Evolutionary conservation across 2,329 filamentous ascomycete genomes (phyloP), one percentile per base, ranked within the genome.

Genomic region (Podosphaera leucotricha): DNA sequence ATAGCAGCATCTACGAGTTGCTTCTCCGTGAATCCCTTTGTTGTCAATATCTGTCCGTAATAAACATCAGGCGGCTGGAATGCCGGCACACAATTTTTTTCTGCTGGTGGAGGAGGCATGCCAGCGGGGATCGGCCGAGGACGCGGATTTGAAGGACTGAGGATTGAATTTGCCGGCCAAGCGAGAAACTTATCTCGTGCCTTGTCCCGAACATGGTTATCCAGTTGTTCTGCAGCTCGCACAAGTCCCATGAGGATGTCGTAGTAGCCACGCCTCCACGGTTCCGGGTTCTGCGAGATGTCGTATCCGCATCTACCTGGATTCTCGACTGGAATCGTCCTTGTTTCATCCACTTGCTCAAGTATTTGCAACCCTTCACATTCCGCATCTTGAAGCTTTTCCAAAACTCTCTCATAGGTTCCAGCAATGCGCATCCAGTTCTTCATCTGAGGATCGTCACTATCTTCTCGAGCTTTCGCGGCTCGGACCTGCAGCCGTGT

Each of bases 261-360:
- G 55, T 79, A 85, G 61, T 95, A 95, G 1, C 84, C 85, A 45
- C 82, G 68, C 53, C 79, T 68, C 87, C 86, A 95, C 42, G 78
- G 67, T 60, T 92, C 83, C 49, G 75, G 78, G 64, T 85, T 92
- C 6, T 47, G 49, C 2, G 52, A 48, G n/a, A 57, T 53, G 49
- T 60, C 55, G 41, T 46, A 57, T 3, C 56, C 57, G 2, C 67
- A 64, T 45, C 61, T 65, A 0, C 70, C 71, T 22, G 73, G 53
- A 0, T 67, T 71, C 2, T 68, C 66, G n/a, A 75, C 64, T 36
- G 65, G 55, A 2, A 70, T 61, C 0, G 65, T 70, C 2, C 67
- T 70, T 33, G 68, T 66, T 6, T 65, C 64, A 47, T 75, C 66
- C 13, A n/a, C 28, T 22, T 45, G 38, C 22, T 54, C 53, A 42